Base-by-base conservation (phyloP, 2,329 filamentous ascomycete species). In the Penicillium sp. region DNA sequence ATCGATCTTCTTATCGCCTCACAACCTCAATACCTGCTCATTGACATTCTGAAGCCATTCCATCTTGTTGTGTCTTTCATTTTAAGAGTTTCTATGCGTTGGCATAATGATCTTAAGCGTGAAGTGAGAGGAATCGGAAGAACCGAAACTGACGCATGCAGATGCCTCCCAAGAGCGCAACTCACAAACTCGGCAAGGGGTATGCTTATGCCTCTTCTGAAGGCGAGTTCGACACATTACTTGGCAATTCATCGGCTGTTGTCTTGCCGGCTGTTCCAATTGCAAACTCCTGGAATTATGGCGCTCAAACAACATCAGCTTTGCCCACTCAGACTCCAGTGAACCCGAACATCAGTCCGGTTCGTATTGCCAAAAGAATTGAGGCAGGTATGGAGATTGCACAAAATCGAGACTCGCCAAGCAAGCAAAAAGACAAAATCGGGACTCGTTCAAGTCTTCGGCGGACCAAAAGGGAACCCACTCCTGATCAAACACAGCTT, bases 211-310 rank as follows among this genome's bases (percentile, higher is more conserved):
- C 44, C 35, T 38, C 35, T 41, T 48, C 53, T n/a, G 55, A 54
- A 6, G 53, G 50, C 47, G 33, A 33, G 50, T 41, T 57, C 46
- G 38, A 54, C 50, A 39, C 50, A 53, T 40, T 55, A 58, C 30
- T 60, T 57, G 43, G 72, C 46, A 36, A 50, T 53, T 25, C 48
- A 31, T 25, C 43, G 44, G 33, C 57, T 44, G 64, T 66, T 38
- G 55, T 50, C 46, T 58, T 75, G 30, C 72, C 72, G 6, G 63
- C 67, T 44, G 60, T 75, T 43, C 69, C 71, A 36, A 68, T 68
- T 22, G 69, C 70, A 47, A 67, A 69, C 41, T 74, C 73, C 1
- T 74, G 69, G 50, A 69, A 69, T 13, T 75, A 75, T 63, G 73
- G 73, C 25, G 68, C 71, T 7, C 66, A 64, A 18, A 64, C 65